Percentiles rank a stretch among this genome's conserved stretches.
phyloP scores from a whole-genome alignment of 1,284 basidiomycete genomes.

The Papiliotrema fonsecae region DNA sequence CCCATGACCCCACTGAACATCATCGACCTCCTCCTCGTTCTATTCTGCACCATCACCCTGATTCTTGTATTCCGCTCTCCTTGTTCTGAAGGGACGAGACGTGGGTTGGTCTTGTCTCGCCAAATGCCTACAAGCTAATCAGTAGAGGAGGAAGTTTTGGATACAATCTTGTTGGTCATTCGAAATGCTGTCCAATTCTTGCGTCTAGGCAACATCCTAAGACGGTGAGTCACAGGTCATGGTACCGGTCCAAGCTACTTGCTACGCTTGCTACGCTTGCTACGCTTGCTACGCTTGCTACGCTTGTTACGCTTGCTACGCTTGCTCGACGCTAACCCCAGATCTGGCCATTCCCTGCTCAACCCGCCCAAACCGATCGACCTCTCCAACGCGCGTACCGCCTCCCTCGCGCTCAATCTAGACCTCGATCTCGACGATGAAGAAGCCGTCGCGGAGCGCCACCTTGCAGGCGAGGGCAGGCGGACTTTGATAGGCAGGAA shows the following conservation, averaged over 20 bases:
- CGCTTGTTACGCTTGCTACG: too few relatives aligned
- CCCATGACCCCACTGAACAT: slow-evolving; percentile 88
- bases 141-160: slow-evolving; percentile 81
- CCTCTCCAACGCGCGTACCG: slow-evolving; percentile 54
- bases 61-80: slow-evolving; percentile 68
- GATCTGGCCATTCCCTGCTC: slow-evolving; percentile 91
- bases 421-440: slow-evolving; percentile 65
- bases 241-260: too few relatives aligned
- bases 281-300: too few relatives aligned
- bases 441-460: slow-evolving; percentile 40
- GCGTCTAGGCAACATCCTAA: slow-evolving; percentile 78
- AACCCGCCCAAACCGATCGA: slow-evolving; percentile 87
- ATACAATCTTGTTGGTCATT: slow-evolving; percentile 80
- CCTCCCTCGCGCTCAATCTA: slow-evolving; percentile 54
- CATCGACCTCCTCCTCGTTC: slow-evolving; percentile 75
- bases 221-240: slow-evolving; percentile 67
- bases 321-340: too few relatives aligned
- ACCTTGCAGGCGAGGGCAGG: slow-evolving; percentile 14
- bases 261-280: too few relatives aligned
- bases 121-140: not conserved
- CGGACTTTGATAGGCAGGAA: slow-evolving; percentile 15
- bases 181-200: slow-evolving; percentile 88
- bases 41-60: slow-evolving; percentile 80
- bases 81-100: slow-evolving; percentile 39
- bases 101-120: slow-evolving; percentile 22